Conservation (phyloP, 345 rosid species). For the Boechera stricta region DNA sequence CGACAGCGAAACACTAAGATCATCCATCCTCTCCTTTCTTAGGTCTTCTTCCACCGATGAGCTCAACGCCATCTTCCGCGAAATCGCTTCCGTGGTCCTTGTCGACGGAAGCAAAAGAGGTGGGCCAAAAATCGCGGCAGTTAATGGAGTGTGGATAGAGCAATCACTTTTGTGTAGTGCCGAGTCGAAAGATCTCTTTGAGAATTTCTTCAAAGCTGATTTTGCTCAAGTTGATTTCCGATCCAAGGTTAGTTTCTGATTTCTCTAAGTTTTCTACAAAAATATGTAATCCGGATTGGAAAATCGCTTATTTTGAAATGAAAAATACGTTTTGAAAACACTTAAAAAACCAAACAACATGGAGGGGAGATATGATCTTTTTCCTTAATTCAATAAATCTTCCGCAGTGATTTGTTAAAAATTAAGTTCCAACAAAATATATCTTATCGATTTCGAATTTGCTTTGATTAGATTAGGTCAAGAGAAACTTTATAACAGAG, state of each 20-base stretch:
- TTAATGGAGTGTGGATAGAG: conserved; percentile 30
- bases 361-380: no score
- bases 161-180: not conserved
- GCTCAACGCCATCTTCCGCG: not conserved
- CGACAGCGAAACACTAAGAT: not conserved
- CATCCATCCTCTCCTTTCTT: conserved; percentile 4
- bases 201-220: conserved; percentile 14
- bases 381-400: no score
- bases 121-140: conserved; percentile 13
- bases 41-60: conserved; percentile 1
- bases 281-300: no score
- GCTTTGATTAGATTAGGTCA: not conserved
- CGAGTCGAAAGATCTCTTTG: conserved; percentile 5
- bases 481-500: not conserved
- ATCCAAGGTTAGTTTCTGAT: conserved; percentile 22
- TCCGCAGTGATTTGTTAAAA: no score
- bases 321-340: no score
- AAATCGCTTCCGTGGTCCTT: conserved; percentile 9
- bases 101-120: conserved; percentile 9
- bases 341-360: no score
- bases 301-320: no score
- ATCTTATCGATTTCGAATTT: not conserved
- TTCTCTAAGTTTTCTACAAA: no score
- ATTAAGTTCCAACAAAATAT: no score
- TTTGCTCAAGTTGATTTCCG: conserved; percentile 25